Base-by-base conservation (phyloP, 1,284 basidiomycete species). In the Cutaneotrichosporon curvatum region DNA sequence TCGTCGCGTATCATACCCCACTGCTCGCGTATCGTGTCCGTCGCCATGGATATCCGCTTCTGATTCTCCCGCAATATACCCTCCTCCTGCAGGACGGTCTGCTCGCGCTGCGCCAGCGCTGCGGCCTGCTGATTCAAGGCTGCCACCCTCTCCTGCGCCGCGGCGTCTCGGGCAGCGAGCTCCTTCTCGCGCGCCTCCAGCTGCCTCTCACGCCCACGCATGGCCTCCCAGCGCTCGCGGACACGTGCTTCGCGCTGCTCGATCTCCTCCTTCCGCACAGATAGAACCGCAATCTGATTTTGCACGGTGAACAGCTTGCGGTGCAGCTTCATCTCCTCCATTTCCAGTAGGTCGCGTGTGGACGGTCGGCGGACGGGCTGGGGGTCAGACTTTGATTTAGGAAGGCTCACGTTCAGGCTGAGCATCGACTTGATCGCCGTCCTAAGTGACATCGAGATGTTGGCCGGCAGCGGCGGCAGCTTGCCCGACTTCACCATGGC, bases 31-130 rank as follows among this genome's bases (percentile, higher is more conserved):
- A 78, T 69, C 4, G 73, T 72, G 42, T 77, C 79, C 45, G 80
- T 79, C 23, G 87, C 76, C 60, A 83, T 80, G 37, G 79, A 78
- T 57, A 87, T 81, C 12, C 84, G 74, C 43, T 73, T 74, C 44
- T 81, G 74, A 37, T 87, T 82, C 14, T 83, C 81, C 22, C 77
- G 74, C 58, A 82, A 76, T 32, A 86, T 82, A 56, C 85, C 84
- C 44, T 82, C 83, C 57, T 80, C 79, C 9, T 45, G 43, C 10
- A 42, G 39, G 23, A 87, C 79, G 59, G 85, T 82, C 39, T 81
- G 78, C 57, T 87, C 84, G 8, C 83, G 76, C 40, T 74, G 74
- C 5, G 75, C 70, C 15, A 87, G 74, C 1, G 80, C 83, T 2
- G 51, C 55, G 25, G 63, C 62, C 14, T 61, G 50, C 20, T 48